A percentile compares a stretch with the other conserved stretches of the same genome.
Evolutionary conservation across 2,329 filamentous ascomycete species (phyloP).

Genomic region (Malbranchea zuffiana): DNA sequence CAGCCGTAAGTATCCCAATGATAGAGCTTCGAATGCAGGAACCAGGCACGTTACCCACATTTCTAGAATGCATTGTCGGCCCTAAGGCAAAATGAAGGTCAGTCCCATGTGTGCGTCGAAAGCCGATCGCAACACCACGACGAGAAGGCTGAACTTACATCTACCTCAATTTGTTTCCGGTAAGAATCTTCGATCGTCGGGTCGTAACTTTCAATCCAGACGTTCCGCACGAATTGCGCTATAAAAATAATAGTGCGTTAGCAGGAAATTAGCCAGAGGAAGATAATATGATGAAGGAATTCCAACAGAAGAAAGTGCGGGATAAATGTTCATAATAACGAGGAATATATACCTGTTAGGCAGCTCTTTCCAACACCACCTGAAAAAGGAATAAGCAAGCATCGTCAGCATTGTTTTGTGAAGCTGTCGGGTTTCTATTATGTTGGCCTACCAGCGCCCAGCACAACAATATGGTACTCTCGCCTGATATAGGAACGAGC

Average conservation of each 20-base stretch:
- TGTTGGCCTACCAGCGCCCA: conserved; percentile 56
- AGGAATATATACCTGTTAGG: conserved; percentile 77
- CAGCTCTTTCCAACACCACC: conserved; percentile 89
- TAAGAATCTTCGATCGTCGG: conserved; percentile 83
- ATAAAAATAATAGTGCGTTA: conserved; percentile 13
- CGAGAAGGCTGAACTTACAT: conserved; percentile 49
- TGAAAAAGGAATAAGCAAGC: conserved; percentile 28
- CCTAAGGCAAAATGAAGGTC: conserved; percentile 43
- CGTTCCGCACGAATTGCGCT: conserved; percentile 90
- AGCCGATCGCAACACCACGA: conserved; percentile 7
- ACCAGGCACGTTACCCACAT: conserved; percentile 50
- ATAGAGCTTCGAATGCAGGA: background rate
- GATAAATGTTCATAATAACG: too few relatives aligned
- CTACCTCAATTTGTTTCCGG: conserved; percentile 77
- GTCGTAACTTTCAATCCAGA: conserved; percentile 88
- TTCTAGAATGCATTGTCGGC: conserved; percentile 77
- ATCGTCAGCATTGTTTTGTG: conserved; percentile 15
- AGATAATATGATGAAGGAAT: too few relatives aligned
- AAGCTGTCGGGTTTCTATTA: background rate
- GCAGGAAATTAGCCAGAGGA: background rate
- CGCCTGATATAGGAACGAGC: conserved; percentile 34
- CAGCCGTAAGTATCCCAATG: background rate
- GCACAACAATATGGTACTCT: conserved; percentile 72
- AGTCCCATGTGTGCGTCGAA: background rate
- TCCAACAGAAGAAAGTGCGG: conserved; percentile 11